phyloP scores from a whole-genome alignment of 169 alveolate species.

The Haemoproteus tartakovskyi region DNA sequence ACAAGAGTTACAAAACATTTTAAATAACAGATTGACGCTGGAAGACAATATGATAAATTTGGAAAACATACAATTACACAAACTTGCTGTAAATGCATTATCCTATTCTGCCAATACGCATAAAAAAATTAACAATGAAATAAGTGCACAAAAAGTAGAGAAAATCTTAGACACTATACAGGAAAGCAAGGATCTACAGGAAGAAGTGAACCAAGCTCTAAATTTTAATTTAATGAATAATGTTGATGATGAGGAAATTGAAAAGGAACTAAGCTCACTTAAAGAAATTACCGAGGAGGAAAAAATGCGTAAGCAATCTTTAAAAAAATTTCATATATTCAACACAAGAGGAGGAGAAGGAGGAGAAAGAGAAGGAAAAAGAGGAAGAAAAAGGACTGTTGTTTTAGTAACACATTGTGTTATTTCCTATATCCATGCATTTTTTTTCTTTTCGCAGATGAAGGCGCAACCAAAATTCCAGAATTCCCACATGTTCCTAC shows the following conservation, averaged over 20 bases:
- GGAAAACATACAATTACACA: constrained; percentile 78
- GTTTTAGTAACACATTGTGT: no score
- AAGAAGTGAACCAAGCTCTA: constrained; percentile 72
- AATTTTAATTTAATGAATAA: constrained; percentile 37
- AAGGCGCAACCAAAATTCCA: no score
- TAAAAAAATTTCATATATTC: background rate
- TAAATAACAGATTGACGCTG: constrained; percentile 70
- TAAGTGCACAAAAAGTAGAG: constrained; percentile 70
- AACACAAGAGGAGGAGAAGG: no score
- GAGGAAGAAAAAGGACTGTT: no score
- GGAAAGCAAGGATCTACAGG: constrained; percentile 74
- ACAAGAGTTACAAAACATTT: constrained; percentile 70
- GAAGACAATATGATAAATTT: constrained; percentile 77
- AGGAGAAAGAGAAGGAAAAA: no score
- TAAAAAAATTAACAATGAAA: constrained; percentile 54
- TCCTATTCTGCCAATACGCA: constrained; percentile 63
- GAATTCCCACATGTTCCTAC: no score
- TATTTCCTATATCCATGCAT: no score
- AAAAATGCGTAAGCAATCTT: constrained; percentile 28
- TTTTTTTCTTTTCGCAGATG: no score
- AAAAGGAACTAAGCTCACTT: constrained; percentile 43
- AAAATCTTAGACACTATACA: constrained; percentile 74
- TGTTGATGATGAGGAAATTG: constrained; percentile 64
- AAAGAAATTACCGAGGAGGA: constrained; percentile 54
- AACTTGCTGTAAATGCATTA: constrained; percentile 75